A percentile compares a stretch with the other conserved stretches of the same genome.
Evolutionary conservation across 176 grass and related monocot species (phyloP).

Genomic region (Cocos nucifera): DNA sequence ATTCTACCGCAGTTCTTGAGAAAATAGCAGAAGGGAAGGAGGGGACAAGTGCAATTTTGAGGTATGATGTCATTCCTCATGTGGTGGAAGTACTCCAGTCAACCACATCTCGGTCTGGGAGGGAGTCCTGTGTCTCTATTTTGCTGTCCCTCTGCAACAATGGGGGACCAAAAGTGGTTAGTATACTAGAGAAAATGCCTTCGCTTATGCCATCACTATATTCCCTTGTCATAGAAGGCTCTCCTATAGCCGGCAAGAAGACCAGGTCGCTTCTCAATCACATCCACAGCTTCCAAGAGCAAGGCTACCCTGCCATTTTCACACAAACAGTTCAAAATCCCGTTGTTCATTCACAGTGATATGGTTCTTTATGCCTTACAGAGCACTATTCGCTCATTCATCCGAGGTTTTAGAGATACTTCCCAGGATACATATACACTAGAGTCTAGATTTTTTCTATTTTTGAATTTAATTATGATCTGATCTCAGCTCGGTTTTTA

Average conservation of each 20-base stretch:
- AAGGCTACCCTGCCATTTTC: conserved; percentile 1
- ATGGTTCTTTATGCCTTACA: no score
- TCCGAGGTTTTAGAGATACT: no score
- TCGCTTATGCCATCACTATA: conserved; percentile 56
- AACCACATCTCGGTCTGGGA: conserved; percentile 32
- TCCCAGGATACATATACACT: no score
- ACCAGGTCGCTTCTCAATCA: conserved; percentile 57
- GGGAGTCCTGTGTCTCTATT: conserved; percentile 46
- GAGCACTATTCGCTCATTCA: no score
- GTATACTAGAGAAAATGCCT: conserved; percentile 48
- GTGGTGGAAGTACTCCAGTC: conserved; percentile 48
- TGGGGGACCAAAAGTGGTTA: conserved; percentile 37
- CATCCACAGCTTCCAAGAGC: conserved; percentile 45
- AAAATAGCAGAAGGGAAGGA: conserved; percentile 35
- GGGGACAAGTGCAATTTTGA: conserved; percentile 40
- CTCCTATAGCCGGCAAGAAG: conserved; percentile 29
- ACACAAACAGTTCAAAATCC: conserved; percentile 12
- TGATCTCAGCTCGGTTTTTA: conserved; percentile 48
- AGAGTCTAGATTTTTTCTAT: conserved; percentile 4
- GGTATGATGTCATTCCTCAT: conserved; percentile 18
- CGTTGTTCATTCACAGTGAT: conserved; percentile 28
- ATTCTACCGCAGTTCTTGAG: conserved; percentile 46
- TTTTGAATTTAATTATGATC: neutral
- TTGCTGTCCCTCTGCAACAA: conserved; percentile 47
- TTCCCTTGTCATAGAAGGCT: conserved; percentile 43